Evolutionary conservation across 164 flowering plant species (phyloP).

Genomic region (Liquidambar formosana): DNA sequence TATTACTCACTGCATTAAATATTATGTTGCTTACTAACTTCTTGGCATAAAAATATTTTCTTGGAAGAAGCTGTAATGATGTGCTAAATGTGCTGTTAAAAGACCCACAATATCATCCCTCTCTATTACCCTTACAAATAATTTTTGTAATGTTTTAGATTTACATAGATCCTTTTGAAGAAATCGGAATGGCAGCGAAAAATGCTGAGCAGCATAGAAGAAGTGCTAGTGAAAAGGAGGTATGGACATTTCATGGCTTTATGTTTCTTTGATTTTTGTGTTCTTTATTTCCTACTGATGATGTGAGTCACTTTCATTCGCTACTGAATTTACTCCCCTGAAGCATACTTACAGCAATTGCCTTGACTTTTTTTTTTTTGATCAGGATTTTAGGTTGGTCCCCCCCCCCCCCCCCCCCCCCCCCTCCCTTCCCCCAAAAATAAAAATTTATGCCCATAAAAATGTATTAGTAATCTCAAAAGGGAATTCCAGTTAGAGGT

Average conservation of each 20-base stretch:
- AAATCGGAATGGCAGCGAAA: slow-evolving; percentile 54
- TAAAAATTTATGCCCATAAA: no score
- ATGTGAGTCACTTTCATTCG: background rate
- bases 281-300: background rate
- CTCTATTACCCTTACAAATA: slow-evolving; percentile 1
- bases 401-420: no score
- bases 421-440: no score
- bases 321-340: background rate
- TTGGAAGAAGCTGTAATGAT: background rate
- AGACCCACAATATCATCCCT: background rate
- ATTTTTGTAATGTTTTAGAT: slow-evolving; percentile 40
- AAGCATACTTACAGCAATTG: no score
- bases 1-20: background rate
- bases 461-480: no score
- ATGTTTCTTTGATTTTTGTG: background rate
- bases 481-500: no score
- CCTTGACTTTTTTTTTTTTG: no score
- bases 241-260: slow-evolving; percentile 23
- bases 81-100: background rate
- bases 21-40: no score
- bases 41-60: background rate
- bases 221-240: slow-evolving; percentile 91
- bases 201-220: slow-evolving; percentile 84
- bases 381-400: no score
- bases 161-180: slow-evolving; percentile 92